Base-by-base conservation (phyloP, 129 eudicot genomes). In the Lactuca sativa region DNA sequence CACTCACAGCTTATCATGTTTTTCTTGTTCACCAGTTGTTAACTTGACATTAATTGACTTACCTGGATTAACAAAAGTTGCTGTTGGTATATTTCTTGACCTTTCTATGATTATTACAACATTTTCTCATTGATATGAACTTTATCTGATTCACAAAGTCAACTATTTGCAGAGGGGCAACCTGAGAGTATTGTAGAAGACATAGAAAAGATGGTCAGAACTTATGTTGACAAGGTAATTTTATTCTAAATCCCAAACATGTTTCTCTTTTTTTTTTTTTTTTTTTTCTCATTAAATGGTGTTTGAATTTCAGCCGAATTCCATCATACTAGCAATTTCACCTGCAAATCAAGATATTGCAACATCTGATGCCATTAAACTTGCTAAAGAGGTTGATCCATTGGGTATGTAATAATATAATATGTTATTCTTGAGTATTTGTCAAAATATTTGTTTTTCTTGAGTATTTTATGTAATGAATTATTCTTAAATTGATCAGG, bases 41-140 rank as follows among this genome's bases (percentile, higher is more conserved):
- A 93, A 93, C 81, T 74, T 93, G 69, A 93, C 98, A 59, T 78
- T 93, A 31, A 80, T 93, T 59, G 97, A 93, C 77, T 82, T 93
- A 78, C 98, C 98, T 69, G 98, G 98, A 60, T 72, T 93, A 77
- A 93, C 98, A 4, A 93, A 93, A 83, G 97, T 93, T 64, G 98
- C 98, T 75, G 92, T 93, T 63, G 98, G 98, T 93, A 84, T 34
- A 76, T 64, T 48, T 51, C 56, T 57, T 1, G 68, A 36, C 60
- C 64, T 52, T n/a, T 80, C 43, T 63, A 51, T 21, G 37, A 47
- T 69, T 70, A 21, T 56, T 6, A 3, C 15, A n/a, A 14, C 57
- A 7, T 57, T 66, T 12, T 9, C 40, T 21, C 44, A 25, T 38
- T 76, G 4, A 61, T 55, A 15, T 44, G 16, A 63, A 51, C 70